phyloP scores from a whole-genome alignment of 805 yeast species.

The Candida fluviatilis region DNA sequence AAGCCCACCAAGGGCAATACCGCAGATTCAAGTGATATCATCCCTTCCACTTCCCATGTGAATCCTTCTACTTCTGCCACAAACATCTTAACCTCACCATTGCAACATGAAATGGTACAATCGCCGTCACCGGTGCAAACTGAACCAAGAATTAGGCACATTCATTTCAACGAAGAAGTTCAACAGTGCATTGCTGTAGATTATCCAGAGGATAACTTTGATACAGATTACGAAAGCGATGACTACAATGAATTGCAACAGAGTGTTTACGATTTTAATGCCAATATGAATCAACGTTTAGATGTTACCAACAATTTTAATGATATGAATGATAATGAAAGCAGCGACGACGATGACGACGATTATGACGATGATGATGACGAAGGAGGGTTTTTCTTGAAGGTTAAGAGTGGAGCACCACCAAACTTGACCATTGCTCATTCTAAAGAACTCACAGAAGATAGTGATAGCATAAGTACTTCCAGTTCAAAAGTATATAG shows the following conservation, averaged over 20 bases:
- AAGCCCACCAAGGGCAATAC: not conserved
- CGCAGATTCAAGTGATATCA: too few relatives aligned
- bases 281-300: not conserved
- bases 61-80: not conserved
- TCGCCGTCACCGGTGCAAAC: not conserved
- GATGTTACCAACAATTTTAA: slow-evolving; percentile 6
- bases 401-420: slow-evolving; percentile 36
- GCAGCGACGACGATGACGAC: slow-evolving; percentile 23
- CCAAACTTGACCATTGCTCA: slow-evolving; percentile 10
- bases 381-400: slow-evolving; percentile 66
- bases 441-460: slow-evolving; percentile 21
- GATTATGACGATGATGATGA: slow-evolving; percentile 47
- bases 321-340: slow-evolving; percentile 8
- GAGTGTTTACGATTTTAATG: slow-evolving; percentile 8
- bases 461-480: slow-evolving; percentile 28
- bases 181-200: slow-evolving; percentile 87
- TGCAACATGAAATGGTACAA: not conserved
- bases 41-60: not conserved
- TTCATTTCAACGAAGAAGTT: slow-evolving; percentile 91
- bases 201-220: slow-evolving; percentile 21
- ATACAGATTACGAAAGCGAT: slow-evolving; percentile 29
- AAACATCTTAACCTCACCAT: not conserved
- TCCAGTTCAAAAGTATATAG: slow-evolving; percentile 29
- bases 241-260: slow-evolving; percentile 13
- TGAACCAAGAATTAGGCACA: slow-evolving; percentile 47